Conservation (phyloP, 2,329 filamentous ascomycete species). For the Cucurbitaria berberidis region DNA sequence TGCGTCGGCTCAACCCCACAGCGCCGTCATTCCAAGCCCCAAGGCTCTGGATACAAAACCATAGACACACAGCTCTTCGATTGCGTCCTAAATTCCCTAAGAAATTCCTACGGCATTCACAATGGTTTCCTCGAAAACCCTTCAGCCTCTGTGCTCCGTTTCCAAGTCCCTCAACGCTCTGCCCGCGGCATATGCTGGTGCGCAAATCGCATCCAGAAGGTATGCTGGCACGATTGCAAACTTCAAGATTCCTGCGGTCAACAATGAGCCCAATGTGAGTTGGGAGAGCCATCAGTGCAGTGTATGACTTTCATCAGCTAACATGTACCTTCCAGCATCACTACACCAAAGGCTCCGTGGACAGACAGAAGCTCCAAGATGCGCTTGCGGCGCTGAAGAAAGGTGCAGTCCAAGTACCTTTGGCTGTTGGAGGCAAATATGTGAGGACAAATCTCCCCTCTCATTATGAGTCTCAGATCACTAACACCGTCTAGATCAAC, state of each 20-base stretch:
- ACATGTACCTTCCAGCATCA: conserved; percentile 70
- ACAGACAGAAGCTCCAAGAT: conserved; percentile 76
- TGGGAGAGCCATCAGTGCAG: background rate
- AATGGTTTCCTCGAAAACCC: conserved; percentile 44
- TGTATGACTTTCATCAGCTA: background rate
- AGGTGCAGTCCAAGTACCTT: conserved; percentile 76
- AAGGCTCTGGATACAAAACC: conserved; percentile 32
- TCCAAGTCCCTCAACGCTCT: conserved; percentile 35
- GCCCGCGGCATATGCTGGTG: conserved; percentile 29
- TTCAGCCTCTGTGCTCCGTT: conserved; percentile 38
- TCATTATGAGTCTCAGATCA: background rate
- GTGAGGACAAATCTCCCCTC: conserved; percentile 53
- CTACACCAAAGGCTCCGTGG: conserved; percentile 81
- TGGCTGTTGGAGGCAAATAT: conserved; percentile 83
- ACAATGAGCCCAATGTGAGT: conserved; percentile 94
- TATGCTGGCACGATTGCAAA: conserved; percentile 69
- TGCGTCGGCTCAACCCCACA: conserved; percentile 28
- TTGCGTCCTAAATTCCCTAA: background rate
- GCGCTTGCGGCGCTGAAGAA: conserved; percentile 74
- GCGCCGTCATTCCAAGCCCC: conserved; percentile 21
- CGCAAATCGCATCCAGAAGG: conserved; percentile 35
- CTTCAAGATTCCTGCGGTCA: conserved; percentile 85
- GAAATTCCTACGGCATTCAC: conserved; percentile 5
- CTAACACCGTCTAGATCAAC: conserved; percentile 62
- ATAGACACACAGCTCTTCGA: conserved; percentile 3